A percentile compares a stretch with the other conserved stretches of the same genome.
Conservation (phyloP, 2,329 filamentous ascomycete species). For the Talaromyces verruculosus region DNA sequence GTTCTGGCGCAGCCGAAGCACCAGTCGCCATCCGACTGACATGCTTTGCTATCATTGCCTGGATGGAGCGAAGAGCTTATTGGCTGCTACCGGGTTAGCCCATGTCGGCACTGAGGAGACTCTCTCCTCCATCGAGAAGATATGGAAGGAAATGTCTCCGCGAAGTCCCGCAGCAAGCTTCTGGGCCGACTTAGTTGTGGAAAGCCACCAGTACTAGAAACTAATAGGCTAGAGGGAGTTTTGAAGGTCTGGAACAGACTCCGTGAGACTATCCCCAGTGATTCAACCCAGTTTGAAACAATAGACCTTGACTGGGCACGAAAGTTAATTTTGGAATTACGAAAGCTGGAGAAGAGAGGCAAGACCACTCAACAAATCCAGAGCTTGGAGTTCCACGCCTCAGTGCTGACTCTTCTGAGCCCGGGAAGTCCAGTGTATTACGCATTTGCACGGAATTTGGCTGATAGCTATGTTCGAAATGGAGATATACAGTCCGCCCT, state of each 20-base stretch:
- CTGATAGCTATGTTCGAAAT: constrained; percentile 7
- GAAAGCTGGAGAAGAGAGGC: neutral
- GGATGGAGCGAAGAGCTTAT: neutral
- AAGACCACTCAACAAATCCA: neutral
- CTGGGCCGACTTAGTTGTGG: constrained; percentile 4
- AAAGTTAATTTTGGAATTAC: constrained; percentile 12
- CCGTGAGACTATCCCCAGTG: constrained; percentile 3
- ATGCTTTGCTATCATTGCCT: constrained; percentile 3
- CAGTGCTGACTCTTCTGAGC: constrained; percentile 2
- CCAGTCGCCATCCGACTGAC: neutral
- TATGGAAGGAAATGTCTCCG: constrained; percentile 5
- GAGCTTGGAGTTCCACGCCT: constrained; percentile 12
- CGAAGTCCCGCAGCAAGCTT: neutral
- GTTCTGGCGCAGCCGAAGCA: neutral
- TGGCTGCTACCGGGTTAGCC: neutral
- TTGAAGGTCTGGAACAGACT: constrained; percentile 11
- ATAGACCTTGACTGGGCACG: constrained; percentile 12
- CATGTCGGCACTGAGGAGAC: neutral
- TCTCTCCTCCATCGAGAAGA: neutral
- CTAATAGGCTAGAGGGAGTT: neutral
- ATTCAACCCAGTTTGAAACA: constrained; percentile 1
- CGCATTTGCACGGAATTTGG: constrained; percentile 3
- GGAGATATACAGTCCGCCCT: neutral
- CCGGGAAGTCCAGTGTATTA: constrained; percentile 11
- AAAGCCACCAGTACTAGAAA: neutral